Evolutionary conservation across 495 filamentous ascomycete genomes (phyloP), one percentile per base, ranked within the genome.

Genomic region (Aspergillus bertholletiae): DNA sequence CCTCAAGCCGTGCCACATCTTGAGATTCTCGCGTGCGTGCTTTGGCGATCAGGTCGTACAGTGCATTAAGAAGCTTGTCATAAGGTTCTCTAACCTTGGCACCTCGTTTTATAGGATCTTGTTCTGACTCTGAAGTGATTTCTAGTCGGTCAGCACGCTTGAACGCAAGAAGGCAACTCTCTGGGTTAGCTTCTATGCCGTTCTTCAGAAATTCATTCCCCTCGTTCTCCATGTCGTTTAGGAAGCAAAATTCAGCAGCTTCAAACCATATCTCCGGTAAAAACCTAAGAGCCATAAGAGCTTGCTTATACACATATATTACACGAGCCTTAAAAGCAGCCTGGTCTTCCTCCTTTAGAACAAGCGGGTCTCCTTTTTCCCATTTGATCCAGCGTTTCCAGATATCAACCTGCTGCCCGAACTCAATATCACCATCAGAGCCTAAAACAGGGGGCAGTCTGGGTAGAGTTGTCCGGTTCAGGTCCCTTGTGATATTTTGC

Each of bases 221-320:
- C 48, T 88, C 84, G 17, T 74, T 72, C 34, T 81, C 83, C 73
- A 85, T 68, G 48, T 82, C 82, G 63, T 96, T 92, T 46, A 84
- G 75, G 64, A 92, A 89, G 71, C 92, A 96, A 77, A 92, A 98
- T 53, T 96, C 88, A 12, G 92, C 88, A 2, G 92, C 94, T 45
- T 96, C 91, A 58, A 88, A 93, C 94, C 94, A 98, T 57, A 97
- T 84, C 66, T 93, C 89, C 2, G 95, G 94, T 78, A 91, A 89
- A 65, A 96, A 98, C 50, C 90, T 81, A 55, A 98, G 73, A 8
- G 92, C 87, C 91, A 97, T 97, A 34, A 94, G 74, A 26, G 94
- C 89, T 67, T 96, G 93, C 72, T 92, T 93, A 75, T 95, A 97
- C 54, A 89, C 87, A 70, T 92, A 94, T 22, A 96, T 63, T 51